phyloP scores from a whole-genome alignment of 2,329 filamentous ascomycete genomes.

The Cladosporium sp. region DNA sequence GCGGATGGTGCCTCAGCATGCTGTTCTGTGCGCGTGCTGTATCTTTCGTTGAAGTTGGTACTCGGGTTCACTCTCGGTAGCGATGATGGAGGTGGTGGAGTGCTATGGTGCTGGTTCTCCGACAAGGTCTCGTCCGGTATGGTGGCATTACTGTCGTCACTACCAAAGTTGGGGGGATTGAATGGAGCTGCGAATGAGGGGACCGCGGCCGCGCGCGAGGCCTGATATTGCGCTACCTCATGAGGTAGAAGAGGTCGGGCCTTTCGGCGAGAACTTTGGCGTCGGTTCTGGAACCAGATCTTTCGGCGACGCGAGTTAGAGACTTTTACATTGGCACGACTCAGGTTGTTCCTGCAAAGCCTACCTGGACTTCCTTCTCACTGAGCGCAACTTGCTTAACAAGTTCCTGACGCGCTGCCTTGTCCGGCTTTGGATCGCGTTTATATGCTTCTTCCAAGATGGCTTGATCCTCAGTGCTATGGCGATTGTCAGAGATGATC shows the following conservation, averaged over 20 bases:
- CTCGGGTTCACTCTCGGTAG: background rate
- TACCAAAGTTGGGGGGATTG: slow-evolving; percentile 9
- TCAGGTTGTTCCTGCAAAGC: slow-evolving; percentile 29
- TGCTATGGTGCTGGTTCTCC: slow-evolving; percentile 11
- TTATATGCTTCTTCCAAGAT: slow-evolving; percentile 83
- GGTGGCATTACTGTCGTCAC: slow-evolving; percentile 13
- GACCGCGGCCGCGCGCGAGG: slow-evolving; percentile 20
- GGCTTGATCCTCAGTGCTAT: slow-evolving; percentile 80
- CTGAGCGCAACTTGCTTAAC: slow-evolving; percentile 81
- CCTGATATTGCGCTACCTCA: slow-evolving; percentile 55
- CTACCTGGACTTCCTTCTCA: slow-evolving; percentile 94
- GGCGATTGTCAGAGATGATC: background rate
- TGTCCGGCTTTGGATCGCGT: slow-evolving; percentile 85
- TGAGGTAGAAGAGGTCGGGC: slow-evolving; percentile 76
- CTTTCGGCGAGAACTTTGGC: slow-evolving; percentile 88
- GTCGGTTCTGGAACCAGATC: slow-evolving; percentile 98
- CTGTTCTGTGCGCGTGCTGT: background rate
- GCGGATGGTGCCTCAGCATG: background rate
- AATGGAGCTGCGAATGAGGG: background rate
- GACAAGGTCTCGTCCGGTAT: slow-evolving; percentile 11
- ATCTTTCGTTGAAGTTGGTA: background rate
- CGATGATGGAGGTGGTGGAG: slow-evolving; percentile 6
- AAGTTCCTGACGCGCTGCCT: slow-evolving; percentile 77
- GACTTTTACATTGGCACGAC: slow-evolving; percentile 14
- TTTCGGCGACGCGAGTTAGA: slow-evolving; percentile 39